Evolutionary conservation across 2,329 filamentous ascomycete genomes (phyloP).

Genomic region (Hypoxylon sp.): DNA sequence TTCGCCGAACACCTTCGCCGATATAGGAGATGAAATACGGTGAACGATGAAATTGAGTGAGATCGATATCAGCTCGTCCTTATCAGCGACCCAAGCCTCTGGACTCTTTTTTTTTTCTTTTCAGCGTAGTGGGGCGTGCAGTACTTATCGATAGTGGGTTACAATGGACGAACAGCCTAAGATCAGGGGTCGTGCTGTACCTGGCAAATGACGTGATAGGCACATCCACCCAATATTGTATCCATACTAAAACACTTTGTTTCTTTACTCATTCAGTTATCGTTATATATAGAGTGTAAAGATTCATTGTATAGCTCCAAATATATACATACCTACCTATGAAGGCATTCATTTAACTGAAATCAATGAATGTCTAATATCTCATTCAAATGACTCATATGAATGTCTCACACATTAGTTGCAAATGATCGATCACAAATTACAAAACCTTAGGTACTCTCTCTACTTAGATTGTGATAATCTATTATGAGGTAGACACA

Average conservation of each 20-base stretch:
- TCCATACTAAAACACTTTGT: not conserved
- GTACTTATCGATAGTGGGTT: conserved; percentile 28
- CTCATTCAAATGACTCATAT: too few species aligned
- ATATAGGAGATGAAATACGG: conserved; percentile 38
- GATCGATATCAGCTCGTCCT: conserved; percentile 5
- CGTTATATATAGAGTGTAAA: not conserved
- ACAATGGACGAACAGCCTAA: conserved; percentile 9
- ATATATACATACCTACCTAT: not conserved
- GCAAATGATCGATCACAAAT: too few species aligned
- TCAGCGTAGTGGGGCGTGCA: conserved; percentile 7
- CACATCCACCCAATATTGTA: not conserved
- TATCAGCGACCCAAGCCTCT: conserved; percentile 27
- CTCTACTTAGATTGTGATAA: too few species aligned
- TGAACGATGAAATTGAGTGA: conserved; percentile 9
- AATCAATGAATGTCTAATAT: too few species aligned
- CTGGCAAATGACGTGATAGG: conserved; percentile 20
- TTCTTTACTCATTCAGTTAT: too few species aligned
- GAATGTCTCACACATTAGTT: too few species aligned
- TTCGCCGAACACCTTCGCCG: conserved; percentile 18
- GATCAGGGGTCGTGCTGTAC: conserved; percentile 26
- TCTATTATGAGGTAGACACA: too few species aligned
- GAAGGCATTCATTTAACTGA: too few species aligned
- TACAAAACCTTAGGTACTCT: too few species aligned
- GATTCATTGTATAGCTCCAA: not conserved
- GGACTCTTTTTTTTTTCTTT: conserved; percentile 10